Evolutionary conservation across 78 protist genomes (phyloP), one percentile per base, ranked within the genome.

Genomic region (Dictyostelium citrinum): DNA sequence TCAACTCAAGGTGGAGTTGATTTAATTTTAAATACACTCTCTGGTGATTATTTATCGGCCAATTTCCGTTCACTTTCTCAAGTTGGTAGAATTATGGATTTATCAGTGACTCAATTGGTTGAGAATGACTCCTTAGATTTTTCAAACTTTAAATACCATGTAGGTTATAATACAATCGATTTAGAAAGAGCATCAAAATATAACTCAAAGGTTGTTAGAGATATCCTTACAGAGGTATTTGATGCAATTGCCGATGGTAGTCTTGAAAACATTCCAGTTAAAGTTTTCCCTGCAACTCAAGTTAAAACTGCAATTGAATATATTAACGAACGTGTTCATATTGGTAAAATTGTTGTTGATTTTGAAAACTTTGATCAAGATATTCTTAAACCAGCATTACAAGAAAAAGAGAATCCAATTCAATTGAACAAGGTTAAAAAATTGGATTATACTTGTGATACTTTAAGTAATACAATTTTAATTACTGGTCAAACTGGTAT

Each of bases 401-500:
- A 61, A 22, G 84, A 85, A 29, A 11, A 46, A 31, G 12, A 24
- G 1, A 49, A 80, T 39, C 37, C 72, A 29, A 80, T 80, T 51
- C 33, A 17, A 55, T 12, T 41, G 60, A 68, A 41, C 17, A 55
- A 67, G 39, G 39, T 49, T 10, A 5, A 29, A 10, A 41, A 67
- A 61, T 31, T 35, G 27, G 68, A 88, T 46, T 22, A 37, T 43
- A 43, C 29, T 22, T 41, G 33, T 41, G 35, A 75, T 11, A 17
- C 49, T n/a, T 33, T 75, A 9, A 39, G 2, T 9, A 6, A 12
- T 12, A 88, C 84, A 45, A 22, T 88, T 5, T 67, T 88, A 72
- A 49, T 88, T n/a, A 88, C 93, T n/a, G 93, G 93, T 78, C 93
- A 88, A 78, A 72, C 93, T 33, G 93, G 93, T 88, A 67, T 88